These are phyloP conservation scores for Colletotrichum sidae DNA, from an alignment of 2,329 filamentous ascomycete species.

Conservation along the genomic window DNA sequence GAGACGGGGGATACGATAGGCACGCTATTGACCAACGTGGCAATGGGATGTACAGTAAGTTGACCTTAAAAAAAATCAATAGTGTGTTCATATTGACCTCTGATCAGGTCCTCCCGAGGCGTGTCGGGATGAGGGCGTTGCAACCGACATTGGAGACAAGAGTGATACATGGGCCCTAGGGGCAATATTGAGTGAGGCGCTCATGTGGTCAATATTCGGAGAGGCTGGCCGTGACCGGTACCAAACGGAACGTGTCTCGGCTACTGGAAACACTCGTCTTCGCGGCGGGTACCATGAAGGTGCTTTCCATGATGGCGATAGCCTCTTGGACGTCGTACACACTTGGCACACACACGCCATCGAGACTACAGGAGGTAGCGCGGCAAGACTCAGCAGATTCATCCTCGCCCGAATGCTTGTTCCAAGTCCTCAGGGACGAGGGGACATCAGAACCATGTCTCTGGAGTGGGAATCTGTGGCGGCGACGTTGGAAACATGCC, in stretches of 20 bases:
- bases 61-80: too few species aligned
- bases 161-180: constrained; percentile 1
- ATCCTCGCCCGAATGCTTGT: neutral
- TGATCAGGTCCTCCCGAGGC: constrained; percentile 8
- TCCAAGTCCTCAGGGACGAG: neutral
- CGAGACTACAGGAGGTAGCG: neutral
- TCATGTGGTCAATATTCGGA: neutral
- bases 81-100: neutral
- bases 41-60: constrained; percentile 25
- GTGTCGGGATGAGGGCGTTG: neutral
- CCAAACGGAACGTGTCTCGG: neutral
- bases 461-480: neutral
- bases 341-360: neutral
- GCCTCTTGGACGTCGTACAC: neutral
- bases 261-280: neutral
- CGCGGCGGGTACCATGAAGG: neutral
- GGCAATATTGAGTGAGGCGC: neutral
- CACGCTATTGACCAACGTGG: neutral
- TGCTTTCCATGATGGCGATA: constrained; percentile 10
- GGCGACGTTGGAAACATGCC: too few species aligned
- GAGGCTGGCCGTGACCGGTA: neutral
- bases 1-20: neutral
- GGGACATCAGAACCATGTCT: neutral
- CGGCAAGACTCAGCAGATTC: neutral
- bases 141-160: neutral